Percentiles rank a stretch among this genome's conserved stretches.
These are phyloP conservation scores for Sporothrix protearum DNA, from an alignment of 2,329 filamentous ascomycete species.

Conservation along the genomic window DNA sequence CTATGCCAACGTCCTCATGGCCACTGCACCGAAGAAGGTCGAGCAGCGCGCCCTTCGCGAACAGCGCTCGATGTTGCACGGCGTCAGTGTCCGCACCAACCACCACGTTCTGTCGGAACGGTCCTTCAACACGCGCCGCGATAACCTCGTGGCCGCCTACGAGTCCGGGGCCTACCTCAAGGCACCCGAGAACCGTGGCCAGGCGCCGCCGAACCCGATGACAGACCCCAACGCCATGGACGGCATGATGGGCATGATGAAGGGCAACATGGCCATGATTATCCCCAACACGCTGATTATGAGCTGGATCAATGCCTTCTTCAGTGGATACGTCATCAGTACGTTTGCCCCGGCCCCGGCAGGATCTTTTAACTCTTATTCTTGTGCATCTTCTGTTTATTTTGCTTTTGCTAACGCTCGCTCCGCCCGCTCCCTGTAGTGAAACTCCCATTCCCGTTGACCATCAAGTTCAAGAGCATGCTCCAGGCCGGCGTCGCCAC, in stretches of 20 bases:
- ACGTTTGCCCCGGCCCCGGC: too few relatives aligned
- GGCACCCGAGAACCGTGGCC: constrained; percentile 78
- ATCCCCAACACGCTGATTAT: constrained; percentile 98
- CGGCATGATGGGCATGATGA: constrained; percentile 99
- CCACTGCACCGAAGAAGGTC: constrained; percentile 76
- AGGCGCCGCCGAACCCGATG: constrained; percentile 90
- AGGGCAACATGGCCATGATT: constrained; percentile 99
- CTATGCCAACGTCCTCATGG: constrained; percentile 90
- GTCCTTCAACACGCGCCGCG: constrained; percentile 76
- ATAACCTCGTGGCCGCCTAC: constrained; percentile 73
- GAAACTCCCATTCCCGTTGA: constrained; percentile 95
- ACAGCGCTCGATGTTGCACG: constrained; percentile 78
- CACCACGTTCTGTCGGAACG: constrained; percentile 72
- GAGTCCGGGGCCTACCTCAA: constrained; percentile 86
- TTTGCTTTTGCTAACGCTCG: neutral
- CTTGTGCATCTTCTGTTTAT: neutral
- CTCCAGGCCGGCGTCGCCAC: constrained; percentile 95
- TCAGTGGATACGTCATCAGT: constrained; percentile 97
- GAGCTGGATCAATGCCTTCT: constrained; percentile 99
- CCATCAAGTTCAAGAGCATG: constrained; percentile 99
- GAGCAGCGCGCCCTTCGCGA: constrained; percentile 75
- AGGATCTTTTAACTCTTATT: neutral
- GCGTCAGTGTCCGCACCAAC: constrained; percentile 79
- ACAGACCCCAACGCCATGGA: constrained; percentile 96
- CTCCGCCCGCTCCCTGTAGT: constrained; percentile 47